Percentiles rank a stretch among this genome's conserved stretches.
phyloP scores from a whole-genome alignment of 768 basidiomycete genomes.

The Lactarius quietus region DNA sequence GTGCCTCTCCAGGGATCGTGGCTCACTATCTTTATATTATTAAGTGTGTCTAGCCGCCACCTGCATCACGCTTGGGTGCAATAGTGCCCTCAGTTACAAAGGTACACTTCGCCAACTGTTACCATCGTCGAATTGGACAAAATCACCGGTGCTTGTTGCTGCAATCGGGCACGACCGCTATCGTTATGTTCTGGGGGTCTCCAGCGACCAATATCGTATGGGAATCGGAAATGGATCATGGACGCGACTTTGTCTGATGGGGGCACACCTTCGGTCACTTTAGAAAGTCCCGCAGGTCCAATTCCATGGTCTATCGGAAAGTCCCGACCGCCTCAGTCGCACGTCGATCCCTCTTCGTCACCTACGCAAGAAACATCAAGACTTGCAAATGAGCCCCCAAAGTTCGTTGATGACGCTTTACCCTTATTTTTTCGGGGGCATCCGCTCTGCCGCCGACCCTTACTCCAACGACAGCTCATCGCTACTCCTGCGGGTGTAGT shows the following conservation, averaged over 20 bases:
- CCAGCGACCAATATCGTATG: neutral
- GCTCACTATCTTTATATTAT: neutral
- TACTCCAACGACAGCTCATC: neutral
- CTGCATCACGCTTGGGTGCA: neutral
- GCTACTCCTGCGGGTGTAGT: neutral
- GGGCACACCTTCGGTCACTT: neutral
- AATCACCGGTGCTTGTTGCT: neutral
- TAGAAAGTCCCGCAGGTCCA: neutral
- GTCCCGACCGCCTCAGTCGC: neutral
- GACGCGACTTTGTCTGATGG: neutral
- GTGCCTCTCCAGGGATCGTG: neutral
- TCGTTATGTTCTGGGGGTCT: neutral
- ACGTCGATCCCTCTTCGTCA: neutral
- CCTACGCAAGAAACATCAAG: neutral
- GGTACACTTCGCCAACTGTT: neutral
- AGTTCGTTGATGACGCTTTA: neutral
- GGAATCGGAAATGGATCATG: neutral
- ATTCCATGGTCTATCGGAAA: neutral
- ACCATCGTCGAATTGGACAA: neutral
- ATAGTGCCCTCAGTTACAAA: neutral
- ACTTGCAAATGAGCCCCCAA: neutral
- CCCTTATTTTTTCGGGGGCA: neutral
- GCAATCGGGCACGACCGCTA: neutral
- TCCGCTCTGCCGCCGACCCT: neutral
- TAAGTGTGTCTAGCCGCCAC: neutral